These are phyloP conservation scores for Blastobotrys malaysiensis DNA, from an alignment of 1,139 yeast genomes.

Conservation along the genomic window DNA sequence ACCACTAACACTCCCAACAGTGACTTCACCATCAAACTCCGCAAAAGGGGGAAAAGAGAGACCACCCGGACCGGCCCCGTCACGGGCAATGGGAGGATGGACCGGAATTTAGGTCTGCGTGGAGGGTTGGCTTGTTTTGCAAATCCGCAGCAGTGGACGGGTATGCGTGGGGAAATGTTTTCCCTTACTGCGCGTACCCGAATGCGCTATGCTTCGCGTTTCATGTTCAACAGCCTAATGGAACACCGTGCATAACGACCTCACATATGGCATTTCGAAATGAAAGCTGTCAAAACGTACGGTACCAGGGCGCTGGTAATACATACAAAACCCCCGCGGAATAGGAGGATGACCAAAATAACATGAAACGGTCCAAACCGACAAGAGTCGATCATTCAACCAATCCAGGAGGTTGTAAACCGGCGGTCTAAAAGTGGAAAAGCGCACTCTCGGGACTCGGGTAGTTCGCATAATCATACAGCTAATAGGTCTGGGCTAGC, in stretches of 20 bases:
- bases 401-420: background rate
- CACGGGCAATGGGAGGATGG: no score
- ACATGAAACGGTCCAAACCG: background rate
- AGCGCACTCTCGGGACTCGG: background rate
- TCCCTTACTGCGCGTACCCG: background rate
- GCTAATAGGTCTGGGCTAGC: background rate
- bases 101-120: no score
- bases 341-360: background rate
- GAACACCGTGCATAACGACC: background rate
- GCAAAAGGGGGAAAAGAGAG: no score
- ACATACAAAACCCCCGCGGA: background rate
- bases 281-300: background rate
- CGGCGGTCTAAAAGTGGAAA: background rate
- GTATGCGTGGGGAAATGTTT: background rate
- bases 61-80: no score
- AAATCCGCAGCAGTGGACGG: background rate
- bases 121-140: background rate
- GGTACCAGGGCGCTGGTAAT: background rate
- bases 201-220: background rate
- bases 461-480: background rate
- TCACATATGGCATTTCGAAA: background rate
- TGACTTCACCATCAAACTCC: no score
- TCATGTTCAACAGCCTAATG: background rate
- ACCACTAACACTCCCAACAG: no score
- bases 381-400: background rate